Conservation (phyloP, 2,329 filamentous ascomycete genomes). For the Microsporum audouinii region DNA sequence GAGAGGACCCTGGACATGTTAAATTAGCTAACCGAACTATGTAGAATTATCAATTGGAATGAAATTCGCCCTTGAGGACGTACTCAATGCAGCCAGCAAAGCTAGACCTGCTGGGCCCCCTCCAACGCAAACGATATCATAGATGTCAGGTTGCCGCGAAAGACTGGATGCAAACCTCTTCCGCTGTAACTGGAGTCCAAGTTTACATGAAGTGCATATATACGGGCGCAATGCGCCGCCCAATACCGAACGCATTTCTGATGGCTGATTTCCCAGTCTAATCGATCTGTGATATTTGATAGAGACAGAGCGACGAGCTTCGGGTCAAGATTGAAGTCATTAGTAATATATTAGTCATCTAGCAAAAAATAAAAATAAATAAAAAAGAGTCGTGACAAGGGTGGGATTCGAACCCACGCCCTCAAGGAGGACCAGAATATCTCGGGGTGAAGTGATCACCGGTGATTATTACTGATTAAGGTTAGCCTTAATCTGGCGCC, state of each 20-base stretch:
- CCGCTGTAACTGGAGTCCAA: constrained; percentile 17
- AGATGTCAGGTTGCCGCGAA: constrained; percentile 53
- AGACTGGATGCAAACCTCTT: constrained; percentile 27
- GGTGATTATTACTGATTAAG: neutral
- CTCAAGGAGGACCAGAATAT: constrained; percentile 2
- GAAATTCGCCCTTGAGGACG: constrained; percentile 17
- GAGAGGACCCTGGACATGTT: constrained; percentile 53
- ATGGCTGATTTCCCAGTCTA: neutral
- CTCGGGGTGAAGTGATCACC: neutral
- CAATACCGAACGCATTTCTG: constrained; percentile 25
- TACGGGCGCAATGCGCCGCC: constrained; percentile 27
- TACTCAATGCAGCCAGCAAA: constrained; percentile 65
- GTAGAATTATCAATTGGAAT: neutral
- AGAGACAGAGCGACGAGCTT: neutral
- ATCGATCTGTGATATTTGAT: neutral
- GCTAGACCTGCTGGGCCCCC: constrained; percentile 83
- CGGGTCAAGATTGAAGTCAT: neutral
- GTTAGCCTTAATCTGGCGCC: constrained; percentile 5
- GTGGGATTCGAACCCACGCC: constrained; percentile 4
- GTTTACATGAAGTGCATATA: constrained; percentile 31
- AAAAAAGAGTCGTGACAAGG: neutral
- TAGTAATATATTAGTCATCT: neutral
- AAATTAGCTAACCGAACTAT: constrained; percentile 6
- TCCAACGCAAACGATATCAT: constrained; percentile 85
- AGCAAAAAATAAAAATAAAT: neutral